A percentile compares a stretch with the other conserved stretches of the same genome.
phyloP scores from a whole-genome alignment of 1,139 yeast genomes.

The Kodamaea fungicola region DNA sequence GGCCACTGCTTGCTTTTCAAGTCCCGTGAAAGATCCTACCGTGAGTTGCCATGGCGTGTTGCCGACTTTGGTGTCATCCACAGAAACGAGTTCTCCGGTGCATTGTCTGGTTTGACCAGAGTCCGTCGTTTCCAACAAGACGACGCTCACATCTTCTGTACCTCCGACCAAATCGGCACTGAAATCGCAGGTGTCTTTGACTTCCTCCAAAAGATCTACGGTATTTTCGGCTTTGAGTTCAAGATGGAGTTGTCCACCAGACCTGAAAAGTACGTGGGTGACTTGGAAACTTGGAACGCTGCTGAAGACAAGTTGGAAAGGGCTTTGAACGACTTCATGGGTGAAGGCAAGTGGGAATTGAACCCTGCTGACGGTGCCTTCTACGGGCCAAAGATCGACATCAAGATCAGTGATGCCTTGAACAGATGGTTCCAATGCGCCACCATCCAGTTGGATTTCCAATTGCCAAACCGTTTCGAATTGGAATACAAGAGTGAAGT shows the following conservation, averaged over 20 bases:
- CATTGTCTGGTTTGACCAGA: constrained; percentile 77
- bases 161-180: constrained; percentile 76
- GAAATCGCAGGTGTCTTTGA: constrained; percentile 82
- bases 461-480: constrained; percentile 87
- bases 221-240: constrained; percentile 83
- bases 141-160: constrained; percentile 97
- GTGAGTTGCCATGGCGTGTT: constrained; percentile 94
- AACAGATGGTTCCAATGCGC: constrained; percentile 98
- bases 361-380: constrained; percentile 98
- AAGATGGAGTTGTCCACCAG: constrained; percentile 90
- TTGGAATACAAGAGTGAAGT: constrained; percentile 80
- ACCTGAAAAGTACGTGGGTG: constrained; percentile 91
- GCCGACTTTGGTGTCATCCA: constrained; percentile 96
- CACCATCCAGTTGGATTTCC: constrained; percentile 96
- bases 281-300: constrained; percentile 77
- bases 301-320: constrained; percentile 78
- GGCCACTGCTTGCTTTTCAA: constrained; percentile 93
- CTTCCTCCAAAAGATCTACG: constrained; percentile 75
- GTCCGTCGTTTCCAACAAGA: constrained; percentile 98
- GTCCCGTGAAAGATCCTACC: constrained; percentile 83
- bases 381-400: constrained; percentile 98
- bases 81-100: constrained; percentile 95
- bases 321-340: constrained; percentile 63
- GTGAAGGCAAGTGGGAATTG: constrained; percentile 84
- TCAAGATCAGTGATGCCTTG: constrained; percentile 86